Evolutionary conservation across 495 filamentous ascomycete species (phyloP), one percentile per base, ranked within the genome.

Genomic region (Aspergillus ostianus): DNA sequence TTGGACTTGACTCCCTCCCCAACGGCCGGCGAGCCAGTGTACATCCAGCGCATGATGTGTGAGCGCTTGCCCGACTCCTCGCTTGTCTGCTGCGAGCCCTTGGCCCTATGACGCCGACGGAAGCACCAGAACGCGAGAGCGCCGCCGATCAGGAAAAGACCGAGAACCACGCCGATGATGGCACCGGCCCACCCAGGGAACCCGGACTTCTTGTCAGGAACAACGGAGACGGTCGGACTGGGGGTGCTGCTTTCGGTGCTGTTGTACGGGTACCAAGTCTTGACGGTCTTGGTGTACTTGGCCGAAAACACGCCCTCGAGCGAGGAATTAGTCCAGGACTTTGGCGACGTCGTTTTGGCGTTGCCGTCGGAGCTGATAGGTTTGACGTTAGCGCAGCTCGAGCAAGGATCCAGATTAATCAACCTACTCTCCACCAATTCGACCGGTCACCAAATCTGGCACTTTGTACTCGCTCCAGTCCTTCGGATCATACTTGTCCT

Each of bases 131-230:
- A 70, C 4, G 82, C 77, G 21, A 76, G 73, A 6, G 84, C 65
- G 20, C 79, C 79, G 19, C 80, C 79, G 19, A 90, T 57, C 53
- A 86, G 74, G 32, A 88, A 67, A 2, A 91, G 73, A 9, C 87
- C 87, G 2, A 87, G 72, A 1, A 90, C 79, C 5, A 87, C 85
- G 5, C 87, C 89, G 18, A 92, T 76, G 2, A 91, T 81, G 2
- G 87, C 85, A 0, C 79, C 82, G 2, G 88, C 75, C 74, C 84
- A 91, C 0, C 67, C 68, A 5, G 87, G 87, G 12, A 85, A 74
- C 5, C 82, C 76, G n/a, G 70, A 62, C 32, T 68, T 65, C 20
- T 32, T 32, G 26, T 57, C 21, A 12, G 29, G 18, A 0, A 51
- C 32, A 5, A 29, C 15, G 2, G 29, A 13, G 12, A 49, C 55